Evolutionary conservation across 495 filamentous ascomycete genomes (phyloP).

Genomic region (Jackrogersella minutella): DNA sequence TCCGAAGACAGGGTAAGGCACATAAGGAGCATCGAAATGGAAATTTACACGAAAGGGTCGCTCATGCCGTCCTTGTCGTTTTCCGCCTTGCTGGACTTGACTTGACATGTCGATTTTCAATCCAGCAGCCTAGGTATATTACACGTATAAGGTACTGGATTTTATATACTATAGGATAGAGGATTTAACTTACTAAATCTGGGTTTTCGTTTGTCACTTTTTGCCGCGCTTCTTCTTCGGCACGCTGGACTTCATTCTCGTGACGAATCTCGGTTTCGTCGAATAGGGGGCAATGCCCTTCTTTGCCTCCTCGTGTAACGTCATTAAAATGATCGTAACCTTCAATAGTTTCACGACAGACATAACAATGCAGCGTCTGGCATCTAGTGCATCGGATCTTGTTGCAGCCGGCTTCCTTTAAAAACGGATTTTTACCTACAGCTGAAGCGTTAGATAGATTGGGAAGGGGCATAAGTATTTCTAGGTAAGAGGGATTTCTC

Average conservation of each 20-base stretch:
- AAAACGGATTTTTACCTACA: constrained; percentile 64
- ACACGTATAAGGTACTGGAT: constrained; percentile 3
- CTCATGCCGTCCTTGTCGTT: not conserved
- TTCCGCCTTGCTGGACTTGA: constrained; percentile 55
- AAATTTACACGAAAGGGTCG: too few relatives aligned
- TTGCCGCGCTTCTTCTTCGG: constrained; percentile 67
- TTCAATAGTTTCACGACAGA: constrained; percentile 67
- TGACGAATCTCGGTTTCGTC: constrained; percentile 70
- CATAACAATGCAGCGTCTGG: constrained; percentile 70
- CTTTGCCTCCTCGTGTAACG: constrained; percentile 49
- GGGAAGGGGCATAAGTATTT: not conserved
- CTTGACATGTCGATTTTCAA: constrained; percentile 68
- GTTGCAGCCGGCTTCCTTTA: constrained; percentile 86
- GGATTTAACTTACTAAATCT: constrained; percentile 50
- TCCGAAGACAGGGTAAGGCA: too few relatives aligned
- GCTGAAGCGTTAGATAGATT: constrained; percentile 32
- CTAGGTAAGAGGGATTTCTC: constrained; percentile 24
- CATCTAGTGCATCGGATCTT: constrained; percentile 78
- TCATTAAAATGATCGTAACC: constrained; percentile 64
- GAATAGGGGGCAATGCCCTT: constrained; percentile 69
- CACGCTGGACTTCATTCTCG: constrained; percentile 69
- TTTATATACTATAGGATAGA: not conserved
- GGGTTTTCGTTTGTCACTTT: constrained; percentile 67
- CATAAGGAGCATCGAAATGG: too few relatives aligned
- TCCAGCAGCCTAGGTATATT: constrained; percentile 46